phyloP scores from a whole-genome alignment of 129 eudicot genomes.

The Flaveria robusta region DNA sequence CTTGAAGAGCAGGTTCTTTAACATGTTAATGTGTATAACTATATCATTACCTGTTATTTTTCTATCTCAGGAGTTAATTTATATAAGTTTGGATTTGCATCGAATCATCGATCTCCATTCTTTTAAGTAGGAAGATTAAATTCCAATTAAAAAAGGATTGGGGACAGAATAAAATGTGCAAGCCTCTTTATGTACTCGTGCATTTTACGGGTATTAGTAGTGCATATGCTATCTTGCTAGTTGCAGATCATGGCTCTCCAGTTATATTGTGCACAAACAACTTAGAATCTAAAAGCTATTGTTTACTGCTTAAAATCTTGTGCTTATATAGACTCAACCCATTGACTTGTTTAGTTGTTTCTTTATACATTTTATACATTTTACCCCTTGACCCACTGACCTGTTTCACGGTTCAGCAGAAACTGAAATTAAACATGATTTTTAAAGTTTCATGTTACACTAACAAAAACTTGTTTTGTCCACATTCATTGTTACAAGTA shows the following conservation, averaged over 20 bases:
- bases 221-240: neutral
- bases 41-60: neutral
- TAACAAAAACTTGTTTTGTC: neutral
- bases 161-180: too few species aligned
- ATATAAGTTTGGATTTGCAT: too few species aligned
- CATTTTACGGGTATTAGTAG: neutral
- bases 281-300: neutral
- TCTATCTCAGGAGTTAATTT: neutral
- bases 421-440: neutral
- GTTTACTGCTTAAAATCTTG: neutral
- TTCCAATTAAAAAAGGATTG: too few species aligned
- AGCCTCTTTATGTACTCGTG: neutral
- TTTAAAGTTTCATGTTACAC: neutral
- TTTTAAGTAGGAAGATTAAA: too few species aligned
- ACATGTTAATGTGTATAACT: neutral
- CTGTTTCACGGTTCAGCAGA: neutral
- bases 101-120: too few species aligned
- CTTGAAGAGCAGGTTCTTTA: too few species aligned
- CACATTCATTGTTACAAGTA: neutral
- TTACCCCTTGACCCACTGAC: neutral
- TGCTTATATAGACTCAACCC: neutral
- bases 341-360: neutral
- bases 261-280: neutral
- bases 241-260: neutral
- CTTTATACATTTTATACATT: neutral